A percentile compares a stretch with the other conserved stretches of the same genome.
phyloP scores from a whole-genome alignment of 2,329 filamentous ascomycete genomes.

The Botryosphaeria dothidea region DNA sequence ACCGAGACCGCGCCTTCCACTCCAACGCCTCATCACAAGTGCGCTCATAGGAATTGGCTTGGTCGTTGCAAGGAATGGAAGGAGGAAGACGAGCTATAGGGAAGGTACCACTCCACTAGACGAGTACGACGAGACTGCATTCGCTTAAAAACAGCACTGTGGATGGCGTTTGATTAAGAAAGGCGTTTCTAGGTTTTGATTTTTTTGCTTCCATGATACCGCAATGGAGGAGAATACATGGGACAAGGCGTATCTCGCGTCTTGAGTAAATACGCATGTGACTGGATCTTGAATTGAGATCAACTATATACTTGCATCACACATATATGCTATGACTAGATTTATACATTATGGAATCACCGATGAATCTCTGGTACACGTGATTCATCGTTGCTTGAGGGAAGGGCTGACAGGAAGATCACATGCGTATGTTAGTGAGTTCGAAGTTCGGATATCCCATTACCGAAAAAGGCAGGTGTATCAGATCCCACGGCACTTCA shows the following conservation, averaged over 20 bases:
- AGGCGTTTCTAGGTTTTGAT: background rate
- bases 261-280: background rate
- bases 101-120: too few species aligned
- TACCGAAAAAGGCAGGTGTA: too few species aligned
- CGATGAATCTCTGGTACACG: too few species aligned
- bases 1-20: background rate
- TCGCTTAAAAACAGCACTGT: conserved; percentile 1
- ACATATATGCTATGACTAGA: background rate
- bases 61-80: conserved; percentile 18
- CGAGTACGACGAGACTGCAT: background rate
- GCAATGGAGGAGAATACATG: background rate
- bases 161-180: background rate
- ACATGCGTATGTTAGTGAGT: too few species aligned
- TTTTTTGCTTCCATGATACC: conserved; percentile 8
- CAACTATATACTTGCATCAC: background rate
- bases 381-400: too few species aligned
- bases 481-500: too few species aligned
- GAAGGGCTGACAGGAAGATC: too few species aligned
- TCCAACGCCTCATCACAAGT: conserved; percentile 9
- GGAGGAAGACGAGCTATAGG: conserved; percentile 15
- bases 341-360: too few species aligned
- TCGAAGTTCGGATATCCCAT: too few species aligned
- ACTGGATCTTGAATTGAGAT: conserved; percentile 1
- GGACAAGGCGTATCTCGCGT: background rate
- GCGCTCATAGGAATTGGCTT: background rate